A percentile compares a stretch with the other conserved stretches of the same genome.
Evolutionary conservation across 768 basidiomycete genomes (phyloP).

Genomic region (Amanita polypyramis): DNA sequence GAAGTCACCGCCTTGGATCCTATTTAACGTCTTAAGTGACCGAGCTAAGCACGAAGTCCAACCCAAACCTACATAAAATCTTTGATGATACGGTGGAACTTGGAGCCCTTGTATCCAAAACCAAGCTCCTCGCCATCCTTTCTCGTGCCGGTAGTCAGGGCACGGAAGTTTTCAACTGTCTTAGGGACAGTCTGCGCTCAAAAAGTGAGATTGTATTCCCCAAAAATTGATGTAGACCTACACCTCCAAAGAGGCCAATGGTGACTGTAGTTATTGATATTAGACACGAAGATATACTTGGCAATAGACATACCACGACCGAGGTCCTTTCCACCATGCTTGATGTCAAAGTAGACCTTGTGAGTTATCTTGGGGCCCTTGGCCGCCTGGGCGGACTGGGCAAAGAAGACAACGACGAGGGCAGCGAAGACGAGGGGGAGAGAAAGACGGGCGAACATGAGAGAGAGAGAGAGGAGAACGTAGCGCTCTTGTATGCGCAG

Average conservation of each 20-base stretch:
- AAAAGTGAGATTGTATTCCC: background rate
- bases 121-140: conserved; percentile 72
- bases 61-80: conserved; percentile 64
- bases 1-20: conserved; percentile 99
- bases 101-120: conserved; percentile 90
- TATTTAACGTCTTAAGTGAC: conserved; percentile 18
- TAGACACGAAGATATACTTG: conserved; percentile 5
- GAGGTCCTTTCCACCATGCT: conserved; percentile 79
- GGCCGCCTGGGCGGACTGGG: conserved; percentile 63
- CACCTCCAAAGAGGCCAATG: conserved; percentile 87
- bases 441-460: conserved; percentile 55
- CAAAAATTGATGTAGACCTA: conserved; percentile 21
- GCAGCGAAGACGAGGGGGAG: conserved; percentile 53
- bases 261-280: conserved; percentile 38
- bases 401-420: conserved; percentile 60
- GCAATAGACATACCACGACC: conserved; percentile 54
- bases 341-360: conserved; percentile 92
- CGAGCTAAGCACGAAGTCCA: background rate
- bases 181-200: conserved; percentile 76
- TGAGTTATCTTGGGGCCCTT: conserved; percentile 86
- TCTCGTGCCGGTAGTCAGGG: conserved; percentile 73
- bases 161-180: conserved; percentile 96
- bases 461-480: conserved; percentile 18
- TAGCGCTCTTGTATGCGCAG: conserved; percentile 13
- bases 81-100: conserved; percentile 95